These are phyloP conservation scores for Phaeosphaeria sp. DNA, from an alignment of 2,329 filamentous ascomycete species.

Conservation along the genomic window DNA sequence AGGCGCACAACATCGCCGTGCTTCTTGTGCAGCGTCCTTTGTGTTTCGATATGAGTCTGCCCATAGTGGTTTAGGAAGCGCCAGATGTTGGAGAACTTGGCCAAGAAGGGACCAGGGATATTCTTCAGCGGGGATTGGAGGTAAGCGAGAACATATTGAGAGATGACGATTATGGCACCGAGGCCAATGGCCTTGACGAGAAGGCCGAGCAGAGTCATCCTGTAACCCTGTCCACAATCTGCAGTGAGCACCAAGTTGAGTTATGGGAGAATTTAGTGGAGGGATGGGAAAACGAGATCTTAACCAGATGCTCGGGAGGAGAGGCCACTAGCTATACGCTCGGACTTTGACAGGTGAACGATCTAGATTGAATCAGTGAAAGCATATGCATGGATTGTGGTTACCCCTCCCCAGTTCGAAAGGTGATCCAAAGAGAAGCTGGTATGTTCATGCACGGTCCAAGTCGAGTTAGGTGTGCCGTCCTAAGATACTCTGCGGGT, in stretches of 20 bases:
- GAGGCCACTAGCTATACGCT: too few species aligned
- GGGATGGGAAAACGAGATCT: slow-evolving; percentile 3
- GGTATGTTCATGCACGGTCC: too few species aligned
- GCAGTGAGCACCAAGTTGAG: slow-evolving; percentile 6
- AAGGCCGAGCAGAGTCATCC: slow-evolving; percentile 19
- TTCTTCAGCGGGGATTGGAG: slow-evolving; percentile 37
- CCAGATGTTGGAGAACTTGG: slow-evolving; percentile 41
- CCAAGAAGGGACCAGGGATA: slow-evolving; percentile 41
- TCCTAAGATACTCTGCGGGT: too few species aligned
- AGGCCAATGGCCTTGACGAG: slow-evolving; percentile 21
- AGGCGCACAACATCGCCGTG: slow-evolving; percentile 38
- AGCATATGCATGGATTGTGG: too few species aligned
- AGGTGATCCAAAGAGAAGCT: too few species aligned
- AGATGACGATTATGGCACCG: slow-evolving; percentile 17
- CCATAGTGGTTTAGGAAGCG: slow-evolving; percentile 36
- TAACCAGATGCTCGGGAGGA: too few species aligned
- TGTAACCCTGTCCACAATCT: slow-evolving; percentile 9
- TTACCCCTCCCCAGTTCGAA: too few species aligned
- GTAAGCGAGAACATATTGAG: slow-evolving; percentile 31
- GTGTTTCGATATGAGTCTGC: slow-evolving; percentile 38
- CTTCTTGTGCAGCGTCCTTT: slow-evolving; percentile 35
- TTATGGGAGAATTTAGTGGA: background rate
- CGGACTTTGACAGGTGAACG: too few species aligned
- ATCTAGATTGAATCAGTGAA: too few species aligned
- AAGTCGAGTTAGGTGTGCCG: too few species aligned